A percentile compares a stretch with the other conserved stretches of the same genome.
Evolutionary conservation across 73 alveolate species (phyloP).

Genomic region (Stentor roeselii): DNA sequence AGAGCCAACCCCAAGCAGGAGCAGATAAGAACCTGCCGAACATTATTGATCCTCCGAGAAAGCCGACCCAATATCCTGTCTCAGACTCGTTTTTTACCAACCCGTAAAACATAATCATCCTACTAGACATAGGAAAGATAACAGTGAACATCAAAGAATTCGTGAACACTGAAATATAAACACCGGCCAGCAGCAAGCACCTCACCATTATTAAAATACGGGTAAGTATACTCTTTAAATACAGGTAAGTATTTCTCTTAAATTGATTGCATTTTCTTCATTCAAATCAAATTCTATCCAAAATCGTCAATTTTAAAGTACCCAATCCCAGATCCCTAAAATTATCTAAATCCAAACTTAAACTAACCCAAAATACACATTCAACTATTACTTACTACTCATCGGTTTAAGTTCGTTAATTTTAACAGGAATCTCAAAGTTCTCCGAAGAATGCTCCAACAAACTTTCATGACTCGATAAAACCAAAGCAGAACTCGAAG

Average conservation of each 20-base stretch:
- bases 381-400: neutral
- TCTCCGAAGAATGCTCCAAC: neutral
- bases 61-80: conserved; percentile 16
- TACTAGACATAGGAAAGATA: conserved; percentile 4
- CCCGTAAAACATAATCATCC: neutral
- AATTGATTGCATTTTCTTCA: too few species aligned
- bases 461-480: neutral
- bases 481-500: too few species aligned
- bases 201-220: too few species aligned
- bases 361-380: too few species aligned
- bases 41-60: neutral
- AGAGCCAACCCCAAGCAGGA: neutral
- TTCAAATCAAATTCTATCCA: too few species aligned
- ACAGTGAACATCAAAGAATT: neutral
- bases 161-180: neutral
- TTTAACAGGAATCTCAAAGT: neutral
- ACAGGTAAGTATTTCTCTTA: too few species aligned
- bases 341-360: too few species aligned
- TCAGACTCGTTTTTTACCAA: neutral
- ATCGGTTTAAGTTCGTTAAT: neutral
- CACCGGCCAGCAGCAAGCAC: too few species aligned
- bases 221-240: too few species aligned
- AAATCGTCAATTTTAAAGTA: too few species aligned
- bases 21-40: neutral
- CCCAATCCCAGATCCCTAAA: too few species aligned